Percentiles rank a stretch among this genome's conserved stretches.
Conservation (phyloP, 1,139 yeast genomes). For the Tardiomyces depauwii region DNA sequence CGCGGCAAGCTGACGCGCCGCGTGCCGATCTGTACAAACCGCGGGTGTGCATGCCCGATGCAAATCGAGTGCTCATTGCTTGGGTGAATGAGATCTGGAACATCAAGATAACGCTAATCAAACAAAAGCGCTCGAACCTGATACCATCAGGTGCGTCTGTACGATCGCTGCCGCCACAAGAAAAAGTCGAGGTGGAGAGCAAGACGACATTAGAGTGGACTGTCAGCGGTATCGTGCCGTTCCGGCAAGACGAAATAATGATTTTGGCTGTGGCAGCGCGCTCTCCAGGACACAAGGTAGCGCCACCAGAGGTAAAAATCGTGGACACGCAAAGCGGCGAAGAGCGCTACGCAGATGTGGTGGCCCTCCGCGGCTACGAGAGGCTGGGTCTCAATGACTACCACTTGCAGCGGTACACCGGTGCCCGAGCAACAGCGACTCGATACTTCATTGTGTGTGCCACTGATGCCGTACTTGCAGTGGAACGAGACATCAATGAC, state of each 20-base stretch:
- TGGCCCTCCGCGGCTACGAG: conserved; percentile 49
- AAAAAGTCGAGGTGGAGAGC: conserved; percentile 45
- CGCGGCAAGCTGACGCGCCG: conserved; percentile 49
- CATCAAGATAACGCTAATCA: conserved; percentile 34
- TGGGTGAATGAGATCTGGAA: conserved; percentile 82
- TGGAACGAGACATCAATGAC: conserved; percentile 57
- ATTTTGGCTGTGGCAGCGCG: conserved; percentile 9
- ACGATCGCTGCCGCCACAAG: conserved; percentile 23
- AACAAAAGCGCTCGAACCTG: conserved; percentile 4
- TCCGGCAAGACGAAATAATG: conserved; percentile 30
- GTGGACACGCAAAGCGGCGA: conserved; percentile 56
- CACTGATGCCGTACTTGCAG: conserved; percentile 68
- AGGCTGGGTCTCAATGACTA: conserved; percentile 73
- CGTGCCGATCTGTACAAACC: conserved; percentile 85
- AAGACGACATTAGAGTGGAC: conserved; percentile 46
- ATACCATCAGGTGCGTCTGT: conserved; percentile 15
- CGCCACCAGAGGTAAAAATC: conserved; percentile 62
- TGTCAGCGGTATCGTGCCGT: conserved; percentile 69
- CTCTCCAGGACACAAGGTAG: conserved; percentile 17
- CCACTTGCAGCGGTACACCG: conserved; percentile 11
- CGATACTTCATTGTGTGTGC: conserved; percentile 67
- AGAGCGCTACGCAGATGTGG: conserved; percentile 75
- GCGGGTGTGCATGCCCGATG: conserved; percentile 53
- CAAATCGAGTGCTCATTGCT: conserved; percentile 60
- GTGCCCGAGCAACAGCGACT: conserved; percentile 15